Base-by-base conservation (phyloP, 2,329 filamentous ascomycete species). In the Botrytis sinoallii region DNA sequence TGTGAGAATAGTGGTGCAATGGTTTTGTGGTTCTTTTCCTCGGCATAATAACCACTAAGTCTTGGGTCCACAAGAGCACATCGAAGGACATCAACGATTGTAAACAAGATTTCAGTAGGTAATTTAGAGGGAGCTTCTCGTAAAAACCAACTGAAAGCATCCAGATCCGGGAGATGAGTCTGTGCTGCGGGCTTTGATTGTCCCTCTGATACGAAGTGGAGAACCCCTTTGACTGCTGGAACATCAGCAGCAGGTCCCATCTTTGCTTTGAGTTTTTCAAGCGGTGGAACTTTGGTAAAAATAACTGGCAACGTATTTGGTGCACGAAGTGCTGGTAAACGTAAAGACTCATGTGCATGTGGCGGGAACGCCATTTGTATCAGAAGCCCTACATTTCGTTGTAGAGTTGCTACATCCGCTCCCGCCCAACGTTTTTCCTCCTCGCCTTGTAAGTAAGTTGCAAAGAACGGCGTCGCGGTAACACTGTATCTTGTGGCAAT, bases 41-140 rank as follows among this genome's bases (percentile, higher is more conserved):
- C 92, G 1, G 93, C 93, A 75, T 94, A 94, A 83, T 90, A 97
- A 29, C 92, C 92, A 75, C 92, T 93, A 25, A 97, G 86, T 57
- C 95, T 89, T 0, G 91, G 86, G 78, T 98, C 95, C 20, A 91
- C 85, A 73, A 97, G 88, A 0, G 92, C 88, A 75, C 93, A 88
- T 35, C 96, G 89, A 69, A 97, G 87, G 2, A 99, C 87, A 80
- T 98, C 96, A n/a, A 97, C 87, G 0, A 95, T 85, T 1, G 94
- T 89, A 80, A 98, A 98, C 61, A 94, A 86, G 1, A 87, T 84
- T 22, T 93, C 92, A 0, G 84, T 81, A 0, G 92, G 88, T 2
- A 97, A 83, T 0, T 84, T 83, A 0, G 82, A 79, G 5, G 90
- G 85, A 1, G 88, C 87, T 1, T 84, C 83, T 48, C 85, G 86